These are phyloP conservation scores for Euphorbia celastroides DNA, from an alignment of 441 rosid genomes.

Conservation along the genomic window DNA sequence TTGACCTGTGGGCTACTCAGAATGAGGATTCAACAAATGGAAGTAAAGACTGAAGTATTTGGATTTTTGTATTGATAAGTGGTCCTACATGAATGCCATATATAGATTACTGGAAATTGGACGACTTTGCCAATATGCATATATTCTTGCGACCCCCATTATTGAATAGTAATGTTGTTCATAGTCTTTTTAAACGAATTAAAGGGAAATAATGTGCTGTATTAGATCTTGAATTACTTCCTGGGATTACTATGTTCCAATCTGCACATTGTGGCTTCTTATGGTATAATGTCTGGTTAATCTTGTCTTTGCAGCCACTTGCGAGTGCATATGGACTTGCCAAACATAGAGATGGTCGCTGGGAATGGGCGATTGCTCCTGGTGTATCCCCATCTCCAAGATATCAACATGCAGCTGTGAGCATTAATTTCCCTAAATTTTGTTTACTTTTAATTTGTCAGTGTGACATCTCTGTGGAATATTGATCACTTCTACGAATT, in stretches of 20 bases:
- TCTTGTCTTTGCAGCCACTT: conserved; percentile 48
- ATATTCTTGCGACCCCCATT: not conserved
- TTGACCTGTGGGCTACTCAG: not conserved
- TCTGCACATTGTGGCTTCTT: not conserved
- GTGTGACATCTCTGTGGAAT: conserved; percentile 16
- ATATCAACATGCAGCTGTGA: conserved; percentile 99
- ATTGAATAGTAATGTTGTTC: not conserved
- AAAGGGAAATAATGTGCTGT: not conserved
- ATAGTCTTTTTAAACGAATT: not conserved
- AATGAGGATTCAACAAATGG: not conserved
- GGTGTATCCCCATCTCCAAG: conserved; percentile 98
- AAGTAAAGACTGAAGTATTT: no score
- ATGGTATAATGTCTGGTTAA: conserved; percentile 1
- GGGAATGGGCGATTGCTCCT: conserved; percentile 99
- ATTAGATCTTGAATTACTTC: not conserved
- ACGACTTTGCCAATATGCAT: not conserved
- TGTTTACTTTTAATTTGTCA: not conserved
- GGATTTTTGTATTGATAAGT: conserved; percentile 3
- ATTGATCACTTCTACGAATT: conserved; percentile 16
- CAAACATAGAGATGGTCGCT: conserved; percentile 98
- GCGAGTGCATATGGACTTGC: conserved; percentile 99
- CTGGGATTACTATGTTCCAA: conserved; percentile 4
- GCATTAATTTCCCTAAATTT: conserved; percentile 27
- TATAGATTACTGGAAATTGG: not conserved
- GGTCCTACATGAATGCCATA: not conserved